Base-by-base conservation (phyloP, 2,329 filamentous ascomycete genomes). In the Canariomyces notabilis region DNA sequence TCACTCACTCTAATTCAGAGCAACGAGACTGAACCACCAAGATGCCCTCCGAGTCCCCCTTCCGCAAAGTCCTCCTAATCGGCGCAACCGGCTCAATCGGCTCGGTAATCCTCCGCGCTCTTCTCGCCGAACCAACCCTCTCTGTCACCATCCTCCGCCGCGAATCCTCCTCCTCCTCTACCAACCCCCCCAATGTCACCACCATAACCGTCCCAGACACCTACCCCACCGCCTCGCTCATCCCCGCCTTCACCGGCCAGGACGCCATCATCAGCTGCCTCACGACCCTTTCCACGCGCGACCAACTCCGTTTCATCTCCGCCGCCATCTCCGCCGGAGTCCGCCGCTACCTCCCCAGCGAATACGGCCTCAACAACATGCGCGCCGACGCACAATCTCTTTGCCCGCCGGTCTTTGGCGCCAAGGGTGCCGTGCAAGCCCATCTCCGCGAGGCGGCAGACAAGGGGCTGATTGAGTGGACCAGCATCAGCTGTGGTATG, bases 301-400 rank as follows among this genome's bases (percentile, higher is more conserved):
- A 71, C 1, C 76, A 82, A 53, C 64, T 64, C 36, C 67, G 67
- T 37, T 64, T 81, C 54, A 71, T 80, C 42, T 73, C 80, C 46
- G 78, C 77, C 1, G 71, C 75, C 33, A 69, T 77, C 31, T 65
- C 67, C 9, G 77, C 75, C 1, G 75, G 77, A 14, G 76, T 81
- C 8, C 67, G 73, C 53, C 70, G 75, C 15, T 77, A 77, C 61
- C 63, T 80, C 15, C 75, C 77, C 5, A 73, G 70, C 31, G 77
- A 82, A 54, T 81, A 73, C 42, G 62, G 61, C 5, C 64, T 65
- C 5, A 62, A 68, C 64, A 66, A 66, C 21, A 41, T 51, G 51
- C 55, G 49, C 6, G 41, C 56, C 7, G 57, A 61, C 11, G 53
- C 59, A 1, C 57, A 60, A 38, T 54, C 50, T 5, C 58, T 61